Percentiles rank a stretch among this genome's conserved stretches.
These are phyloP conservation scores for Tolypocladium cylindrosporum DNA, from an alignment of 2,329 filamentous ascomycete species.

Conservation along the genomic window DNA sequence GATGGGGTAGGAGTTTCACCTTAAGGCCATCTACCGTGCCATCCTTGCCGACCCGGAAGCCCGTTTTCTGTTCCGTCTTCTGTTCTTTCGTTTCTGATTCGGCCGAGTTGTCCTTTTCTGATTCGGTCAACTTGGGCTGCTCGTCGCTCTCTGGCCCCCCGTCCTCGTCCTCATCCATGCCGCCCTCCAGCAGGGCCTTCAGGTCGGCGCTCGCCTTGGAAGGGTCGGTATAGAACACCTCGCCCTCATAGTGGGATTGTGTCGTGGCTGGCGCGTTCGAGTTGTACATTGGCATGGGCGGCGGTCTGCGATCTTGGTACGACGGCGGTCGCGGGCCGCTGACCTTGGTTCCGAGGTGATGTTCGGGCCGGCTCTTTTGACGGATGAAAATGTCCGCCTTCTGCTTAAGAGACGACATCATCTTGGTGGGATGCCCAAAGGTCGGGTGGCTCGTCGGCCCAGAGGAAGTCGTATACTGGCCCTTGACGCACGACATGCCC, in stretches of 20 bases:
- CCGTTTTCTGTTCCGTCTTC: constrained; percentile 12
- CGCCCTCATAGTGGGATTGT: constrained; percentile 22
- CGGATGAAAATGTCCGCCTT: constrained; percentile 46
- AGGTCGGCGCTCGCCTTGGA: constrained; percentile 64
- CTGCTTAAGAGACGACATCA: constrained; percentile 42
- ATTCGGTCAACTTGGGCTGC: constrained; percentile 1
- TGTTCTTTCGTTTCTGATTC: constrained; percentile 11
- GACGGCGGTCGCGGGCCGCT: constrained; percentile 36
- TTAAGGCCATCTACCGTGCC: constrained; percentile 65
- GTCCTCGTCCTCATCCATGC: constrained; percentile 68
- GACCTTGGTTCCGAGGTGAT: constrained; percentile 41
- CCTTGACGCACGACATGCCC: constrained; percentile 16
- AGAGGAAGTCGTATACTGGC: constrained; percentile 10
- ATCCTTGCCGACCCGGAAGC: constrained; percentile 27
- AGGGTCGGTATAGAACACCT: constrained; percentile 57
- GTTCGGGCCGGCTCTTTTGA: constrained; percentile 45
- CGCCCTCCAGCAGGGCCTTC: constrained; percentile 73
- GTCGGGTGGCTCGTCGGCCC: constrained; percentile 14
- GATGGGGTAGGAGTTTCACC: constrained; percentile 84
- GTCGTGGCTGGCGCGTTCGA: constrained; percentile 18
- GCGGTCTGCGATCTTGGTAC: constrained; percentile 35
- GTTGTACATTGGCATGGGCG: constrained; percentile 37
- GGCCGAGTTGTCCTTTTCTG: not conserved
- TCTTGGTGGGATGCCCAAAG: constrained; percentile 30
- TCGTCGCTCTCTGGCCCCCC: constrained; percentile 43